Evolutionary conservation across 306 rosid species (phyloP).

Genomic region (Cicer cuneatum): DNA sequence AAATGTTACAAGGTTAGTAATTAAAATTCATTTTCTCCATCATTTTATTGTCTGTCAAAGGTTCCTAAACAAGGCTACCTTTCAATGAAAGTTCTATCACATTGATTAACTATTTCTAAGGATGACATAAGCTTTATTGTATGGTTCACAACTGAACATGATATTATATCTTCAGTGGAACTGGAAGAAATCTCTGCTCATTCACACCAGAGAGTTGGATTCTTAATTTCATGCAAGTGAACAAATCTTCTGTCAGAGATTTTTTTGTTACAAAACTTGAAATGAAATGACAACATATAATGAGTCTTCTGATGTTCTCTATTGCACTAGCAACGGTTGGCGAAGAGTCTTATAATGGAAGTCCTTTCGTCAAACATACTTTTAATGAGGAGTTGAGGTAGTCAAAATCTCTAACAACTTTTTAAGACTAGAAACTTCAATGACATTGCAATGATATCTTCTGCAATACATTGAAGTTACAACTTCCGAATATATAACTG

Average conservation of each 20-base stretch:
- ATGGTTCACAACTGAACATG: not conserved
- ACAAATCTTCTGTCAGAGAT: not conserved
- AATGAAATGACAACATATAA: conserved; percentile 1
- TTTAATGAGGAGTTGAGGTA: not conserved
- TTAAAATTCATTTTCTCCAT: conserved; percentile 12
- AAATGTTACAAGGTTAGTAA: not conserved
- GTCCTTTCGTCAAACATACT: not conserved
- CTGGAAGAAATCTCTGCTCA: conserved; percentile 14
- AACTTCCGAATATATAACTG: not conserved
- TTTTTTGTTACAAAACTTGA: conserved; percentile 7
- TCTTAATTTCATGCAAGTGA: conserved; percentile 11
- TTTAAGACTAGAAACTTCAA: conserved; percentile 13
- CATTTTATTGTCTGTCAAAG: no score
- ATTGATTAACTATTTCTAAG: conserved; percentile 15
- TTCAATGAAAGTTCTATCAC: not conserved
- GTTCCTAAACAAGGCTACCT: no score
- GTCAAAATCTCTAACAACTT: conserved; percentile 24
- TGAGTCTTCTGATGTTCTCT: not conserved
- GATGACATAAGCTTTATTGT: conserved; percentile 13
- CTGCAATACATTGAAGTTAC: not conserved
- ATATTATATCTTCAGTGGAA: not conserved
- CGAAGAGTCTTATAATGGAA: conserved; percentile 15
- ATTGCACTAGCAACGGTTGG: not conserved
- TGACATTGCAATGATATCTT: conserved; percentile 16
- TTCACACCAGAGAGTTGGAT: not conserved